Evolutionary conservation across 148 eudicot genomes (phyloP), one percentile per base, ranked within the genome.

Genomic region (Heliosperma pusillum): DNA sequence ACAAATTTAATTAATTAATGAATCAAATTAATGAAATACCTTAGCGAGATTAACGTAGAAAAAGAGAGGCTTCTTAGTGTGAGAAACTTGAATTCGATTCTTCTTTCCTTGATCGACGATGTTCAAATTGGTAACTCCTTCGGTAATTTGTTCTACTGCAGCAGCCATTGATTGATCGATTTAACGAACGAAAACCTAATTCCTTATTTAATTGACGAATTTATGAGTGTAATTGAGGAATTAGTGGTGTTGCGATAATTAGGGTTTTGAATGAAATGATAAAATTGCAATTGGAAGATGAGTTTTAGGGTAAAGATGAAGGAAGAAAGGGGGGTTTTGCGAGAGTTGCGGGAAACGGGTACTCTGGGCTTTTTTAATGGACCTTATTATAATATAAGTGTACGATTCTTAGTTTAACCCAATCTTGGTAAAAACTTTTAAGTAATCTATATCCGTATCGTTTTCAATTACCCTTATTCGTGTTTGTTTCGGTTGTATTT

Each of bases 1-100:
- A 10, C 8, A 56, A 68, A 13, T 4, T 47, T 10, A 61, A 21
- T 5, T 20, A 36, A 36, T 36, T 58, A 65, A 50, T 15, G 5
- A 13, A 53, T 27, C 12, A 9, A 36, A 26, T 22, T 7, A 20
- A 4, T 24, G 24, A 5, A 25, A 3, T 24, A 88, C 92, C 88
- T 88, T 88, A 47, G 92, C 88, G 60, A 88, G 89, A 88, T 88
- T 88, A 71, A 89, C 90, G 58, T 89, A 87, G 86, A 89, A 89
- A 20, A 89, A 89, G 45, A 89, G 79, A 76, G 89, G 92, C 33
- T 86, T 88, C 64, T 88, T 88, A 72, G 92, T 86, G 73, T 87
- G 85, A 26, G 89, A 88, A 71, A 88, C 92, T 65, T 88, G 92
- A 72, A 88, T 88, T 11, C 89, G 87, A 47, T 87, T 88, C 83